These are phyloP conservation scores for Backusella tuberculispora DNA, from an alignment of 192 early-diverging fungal genomes.

Conservation along the genomic window DNA sequence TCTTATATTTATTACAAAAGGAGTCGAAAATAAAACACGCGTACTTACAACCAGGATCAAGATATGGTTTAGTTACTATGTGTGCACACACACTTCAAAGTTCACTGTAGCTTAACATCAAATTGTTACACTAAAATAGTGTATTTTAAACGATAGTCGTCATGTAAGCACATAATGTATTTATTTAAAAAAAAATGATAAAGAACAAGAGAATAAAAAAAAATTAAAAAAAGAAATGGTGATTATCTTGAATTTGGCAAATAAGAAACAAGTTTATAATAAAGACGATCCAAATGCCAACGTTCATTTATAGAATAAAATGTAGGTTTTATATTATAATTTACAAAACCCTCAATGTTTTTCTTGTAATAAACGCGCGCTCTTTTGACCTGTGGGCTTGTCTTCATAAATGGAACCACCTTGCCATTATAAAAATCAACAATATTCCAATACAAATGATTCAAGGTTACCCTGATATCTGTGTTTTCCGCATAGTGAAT, in stretches of 20 bases:
- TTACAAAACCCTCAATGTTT: neutral
- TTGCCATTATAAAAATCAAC: neutral
- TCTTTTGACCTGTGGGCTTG: neutral
- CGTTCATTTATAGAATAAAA: neutral
- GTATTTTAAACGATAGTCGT: no score
- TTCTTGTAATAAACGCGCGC: slow-evolving; percentile 3
- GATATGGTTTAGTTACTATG: no score
- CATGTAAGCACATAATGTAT: no score
- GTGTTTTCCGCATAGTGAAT: neutral
- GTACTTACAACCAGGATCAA: no score
- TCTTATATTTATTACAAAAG: no score
- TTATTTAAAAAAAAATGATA: no score
- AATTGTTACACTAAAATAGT: no score
- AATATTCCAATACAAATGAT: neutral
- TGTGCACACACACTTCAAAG: no score
- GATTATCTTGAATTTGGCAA: neutral
- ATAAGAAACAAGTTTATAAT: neutral
- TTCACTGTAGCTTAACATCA: no score
- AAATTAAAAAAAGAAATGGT: neutral
- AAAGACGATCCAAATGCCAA: neutral
- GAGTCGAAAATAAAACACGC: no score
- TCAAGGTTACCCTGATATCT: neutral
- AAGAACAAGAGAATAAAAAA: no score
- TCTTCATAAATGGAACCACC: neutral
- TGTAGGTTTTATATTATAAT: neutral